Evolutionary conservation across 257 asterid species (phyloP), one percentile per base, ranked within the genome.

Genomic region (Capsicum baccatum): DNA sequence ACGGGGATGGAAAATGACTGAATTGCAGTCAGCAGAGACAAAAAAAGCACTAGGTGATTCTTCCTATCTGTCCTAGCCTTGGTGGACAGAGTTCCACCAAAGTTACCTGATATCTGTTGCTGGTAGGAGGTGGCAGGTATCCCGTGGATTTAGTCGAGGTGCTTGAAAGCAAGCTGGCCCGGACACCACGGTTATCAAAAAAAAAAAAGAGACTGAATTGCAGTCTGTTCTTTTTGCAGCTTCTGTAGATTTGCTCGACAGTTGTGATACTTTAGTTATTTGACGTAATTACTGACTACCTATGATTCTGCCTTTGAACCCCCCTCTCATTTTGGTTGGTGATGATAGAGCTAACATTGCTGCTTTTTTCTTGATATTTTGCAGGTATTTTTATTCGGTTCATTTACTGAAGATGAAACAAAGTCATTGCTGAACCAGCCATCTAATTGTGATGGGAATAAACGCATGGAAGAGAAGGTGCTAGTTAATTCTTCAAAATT

Each of bases 321-420:
- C 8, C 42, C 79, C 79, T 21, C 48, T 10, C 44, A 63, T 50
- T 66, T 76, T 52, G 63, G 63, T 21, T 26, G 52, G 81, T 6
- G 0, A 21, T 19, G 81, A 82, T 67, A 48, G 59, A 63, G 78
- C 84, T 83, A 67, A 87, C 58, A 79, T 6, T 85, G 70, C 54
- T 78, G 47, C 64, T 8, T 54, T 66, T 84, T 9, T 79, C 79
- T 87, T 74, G 59, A 9, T 69, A 8, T 69, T 74, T 35, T 54
- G 74, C 80, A 96, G 99, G 90, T 92, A 85, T 74, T 96, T 33
- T 78, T 96, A 82, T 96, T 96, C 88, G 99, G 99, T 84, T 96
- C 99, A 74, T 96, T 96, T 90, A 89, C 94, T 4, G 98, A 92
- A 92, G 95, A 92, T 73, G 99, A 96, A 91, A 90, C 95, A 79